A percentile compares a stretch with the other conserved stretches of the same genome.
Evolutionary conservation across 192 early-diverging fungal genomes (phyloP).

Genomic region (Chytriomyces sp.): DNA sequence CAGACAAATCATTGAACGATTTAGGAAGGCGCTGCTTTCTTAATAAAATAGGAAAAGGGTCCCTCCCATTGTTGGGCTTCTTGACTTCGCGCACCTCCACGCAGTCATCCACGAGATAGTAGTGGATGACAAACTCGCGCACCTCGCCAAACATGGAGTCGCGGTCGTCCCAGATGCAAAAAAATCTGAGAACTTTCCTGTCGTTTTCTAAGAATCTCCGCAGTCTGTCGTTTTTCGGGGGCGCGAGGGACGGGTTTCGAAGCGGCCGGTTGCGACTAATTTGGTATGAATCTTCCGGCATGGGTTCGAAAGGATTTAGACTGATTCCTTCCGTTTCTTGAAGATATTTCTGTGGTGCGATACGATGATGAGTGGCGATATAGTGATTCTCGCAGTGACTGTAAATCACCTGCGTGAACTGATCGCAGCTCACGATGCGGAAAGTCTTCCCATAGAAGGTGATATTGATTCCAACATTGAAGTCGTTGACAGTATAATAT

Average conservation of each 20-base stretch:
- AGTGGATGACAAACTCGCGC: slow-evolving; percentile 68
- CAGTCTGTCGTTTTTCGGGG: slow-evolving; percentile 52
- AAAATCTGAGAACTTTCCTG: slow-evolving; percentile 64
- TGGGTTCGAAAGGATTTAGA: slow-evolving; percentile 51
- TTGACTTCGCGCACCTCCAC: slow-evolving; percentile 66
- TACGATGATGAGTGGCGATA: neutral
- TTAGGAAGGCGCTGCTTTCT: slow-evolving; percentile 62
- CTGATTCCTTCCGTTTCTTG: slow-evolving; percentile 50
- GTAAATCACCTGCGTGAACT: slow-evolving; percentile 60
- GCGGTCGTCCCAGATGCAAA: slow-evolving; percentile 67
- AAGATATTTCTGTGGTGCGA: slow-evolving; percentile 61
- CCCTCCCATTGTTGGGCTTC: slow-evolving; percentile 63
- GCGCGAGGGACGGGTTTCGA: slow-evolving; percentile 27
- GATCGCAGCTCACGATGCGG: slow-evolving; percentile 58
- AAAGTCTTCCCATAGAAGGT: slow-evolving; percentile 69
- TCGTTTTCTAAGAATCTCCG: slow-evolving; percentile 64
- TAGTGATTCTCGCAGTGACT: neutral
- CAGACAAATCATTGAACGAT: slow-evolving; percentile 51
- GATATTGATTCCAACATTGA: slow-evolving; percentile 61
- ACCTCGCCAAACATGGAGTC: slow-evolving; percentile 63
- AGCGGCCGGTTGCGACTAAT: slow-evolving; percentile 47
- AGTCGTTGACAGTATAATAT: slow-evolving; percentile 55
- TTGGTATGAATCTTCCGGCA: slow-evolving; percentile 61
- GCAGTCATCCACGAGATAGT: slow-evolving; percentile 68
- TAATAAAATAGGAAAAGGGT: slow-evolving; percentile 63